Conservation (phyloP, 75 land plant genomes). For the Adiantum capillusveneris region DNA sequence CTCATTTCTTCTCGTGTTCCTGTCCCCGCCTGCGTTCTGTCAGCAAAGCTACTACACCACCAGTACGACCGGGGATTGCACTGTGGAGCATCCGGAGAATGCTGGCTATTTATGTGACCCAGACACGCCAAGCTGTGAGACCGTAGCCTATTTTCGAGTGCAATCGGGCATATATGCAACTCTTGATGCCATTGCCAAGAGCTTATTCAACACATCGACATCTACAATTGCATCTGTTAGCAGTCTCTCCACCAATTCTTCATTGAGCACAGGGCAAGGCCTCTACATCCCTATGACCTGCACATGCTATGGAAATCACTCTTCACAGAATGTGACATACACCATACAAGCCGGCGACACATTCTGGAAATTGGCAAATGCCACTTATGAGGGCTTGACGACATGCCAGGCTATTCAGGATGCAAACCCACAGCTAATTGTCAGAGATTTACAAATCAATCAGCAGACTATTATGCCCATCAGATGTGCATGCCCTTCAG, state of each 20-base stretch:
- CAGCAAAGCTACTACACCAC: not conserved
- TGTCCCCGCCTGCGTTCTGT: not conserved
- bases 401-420: slow-evolving; percentile 39
- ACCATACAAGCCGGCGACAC: slow-evolving; percentile 41
- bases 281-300: slow-evolving; percentile 51
- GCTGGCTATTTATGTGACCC: slow-evolving; percentile 11
- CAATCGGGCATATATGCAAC: slow-evolving; percentile 20
- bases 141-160: slow-evolving; percentile 26
- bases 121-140: slow-evolving; percentile 11
- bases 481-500: slow-evolving; percentile 74
- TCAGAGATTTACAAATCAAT: slow-evolving; percentile 47
- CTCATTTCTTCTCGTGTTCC: not conserved
- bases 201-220: slow-evolving; percentile 36
- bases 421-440: slow-evolving; percentile 46
- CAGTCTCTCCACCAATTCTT: slow-evolving; percentile 16
- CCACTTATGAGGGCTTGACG: slow-evolving; percentile 40
- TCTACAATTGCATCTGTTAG: slow-evolving; percentile 22
- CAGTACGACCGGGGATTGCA: not conserved
- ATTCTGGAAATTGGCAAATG: slow-evolving; percentile 38
- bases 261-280: slow-evolving; percentile 25
- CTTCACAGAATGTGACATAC: slow-evolving; percentile 36
- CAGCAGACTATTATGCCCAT: slow-evolving; percentile 27
- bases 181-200: slow-evolving; percentile 18
- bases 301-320: slow-evolving; percentile 42
- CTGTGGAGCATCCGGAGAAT: not conserved